These are phyloP conservation scores for Cymbopogon citratus DNA, from an alignment of 176 grass and related monocot genomes.

Conservation along the genomic window DNA sequence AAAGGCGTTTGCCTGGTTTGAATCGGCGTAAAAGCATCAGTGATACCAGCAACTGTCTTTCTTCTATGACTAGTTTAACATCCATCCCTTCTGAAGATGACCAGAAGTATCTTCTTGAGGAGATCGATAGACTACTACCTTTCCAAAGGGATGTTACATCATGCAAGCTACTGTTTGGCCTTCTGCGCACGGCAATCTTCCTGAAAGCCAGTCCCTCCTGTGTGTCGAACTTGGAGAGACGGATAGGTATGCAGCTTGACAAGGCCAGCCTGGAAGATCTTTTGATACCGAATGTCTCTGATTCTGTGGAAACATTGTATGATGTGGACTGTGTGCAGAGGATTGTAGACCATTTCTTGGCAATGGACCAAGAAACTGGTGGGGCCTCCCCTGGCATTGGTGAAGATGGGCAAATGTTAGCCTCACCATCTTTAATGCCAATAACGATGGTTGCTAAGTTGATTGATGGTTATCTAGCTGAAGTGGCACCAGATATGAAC, in stretches of 20 bases:
- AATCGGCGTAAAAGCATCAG: slow-evolving; percentile 68
- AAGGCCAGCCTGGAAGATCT: slow-evolving; percentile 81
- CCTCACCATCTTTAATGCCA: slow-evolving; percentile 52
- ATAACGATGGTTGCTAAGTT: slow-evolving; percentile 62
- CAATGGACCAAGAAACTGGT: slow-evolving; percentile 63
- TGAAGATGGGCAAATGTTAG: slow-evolving; percentile 53
- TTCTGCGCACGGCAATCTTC: slow-evolving; percentile 71
- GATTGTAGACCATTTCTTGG: slow-evolving; percentile 70
- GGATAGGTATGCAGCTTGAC: slow-evolving; percentile 79
- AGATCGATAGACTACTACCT: slow-evolving; percentile 76
- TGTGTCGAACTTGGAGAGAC: slow-evolving; percentile 77
- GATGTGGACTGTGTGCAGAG: slow-evolving; percentile 72
- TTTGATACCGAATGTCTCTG: slow-evolving; percentile 72
- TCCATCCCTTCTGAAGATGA: slow-evolving; percentile 59
- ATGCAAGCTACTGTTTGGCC: slow-evolving; percentile 70
- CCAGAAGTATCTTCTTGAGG: slow-evolving; percentile 78
- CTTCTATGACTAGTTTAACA: slow-evolving; percentile 33
- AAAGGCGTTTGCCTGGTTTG: slow-evolving; percentile 66
- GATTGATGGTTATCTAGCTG: slow-evolving; percentile 81
- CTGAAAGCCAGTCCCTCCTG: slow-evolving; percentile 59
- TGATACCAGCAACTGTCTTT: slow-evolving; percentile 42
- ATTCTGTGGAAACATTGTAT: slow-evolving; percentile 62
- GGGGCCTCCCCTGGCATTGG: slow-evolving; percentile 51
- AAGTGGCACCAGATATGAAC: slow-evolving; percentile 80
- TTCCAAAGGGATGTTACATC: slow-evolving; percentile 65